A percentile compares a stretch with the other conserved stretches of the same genome.
Conservation (phyloP, 306 rosid genomes). For the Cyamopsis tetragonoloba region DNA sequence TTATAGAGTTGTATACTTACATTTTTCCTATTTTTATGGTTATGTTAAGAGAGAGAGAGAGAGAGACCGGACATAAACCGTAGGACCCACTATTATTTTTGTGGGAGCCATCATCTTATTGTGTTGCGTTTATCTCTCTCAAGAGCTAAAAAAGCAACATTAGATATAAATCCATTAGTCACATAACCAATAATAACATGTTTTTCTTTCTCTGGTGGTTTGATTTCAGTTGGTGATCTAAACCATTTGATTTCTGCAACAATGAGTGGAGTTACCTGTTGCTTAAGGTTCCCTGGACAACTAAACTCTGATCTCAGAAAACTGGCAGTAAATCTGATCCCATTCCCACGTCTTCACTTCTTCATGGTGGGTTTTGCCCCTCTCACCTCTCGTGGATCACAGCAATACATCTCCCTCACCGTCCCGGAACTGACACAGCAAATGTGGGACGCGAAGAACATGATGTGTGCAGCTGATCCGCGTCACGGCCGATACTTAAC, state of each 20-base stretch:
- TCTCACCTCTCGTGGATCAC: slow-evolving; percentile 87
- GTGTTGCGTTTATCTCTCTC: too few relatives aligned
- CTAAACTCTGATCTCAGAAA: slow-evolving; percentile 78
- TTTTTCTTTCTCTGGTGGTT: not conserved
- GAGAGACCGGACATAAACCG: too few relatives aligned
- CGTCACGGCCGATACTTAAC: slow-evolving; percentile 87
- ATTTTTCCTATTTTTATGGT: too few relatives aligned
- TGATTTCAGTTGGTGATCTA: slow-evolving; percentile 73
- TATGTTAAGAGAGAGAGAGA: too few relatives aligned
- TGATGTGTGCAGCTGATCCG: slow-evolving; percentile 96
- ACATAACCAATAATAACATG: not conserved
- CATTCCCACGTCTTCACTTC: slow-evolving; percentile 92
- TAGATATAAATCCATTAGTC: too few relatives aligned
- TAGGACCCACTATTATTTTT: too few relatives aligned
- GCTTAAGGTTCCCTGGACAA: slow-evolving; percentile 92
- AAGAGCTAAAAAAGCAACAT: too few relatives aligned
- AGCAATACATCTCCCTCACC: slow-evolving; percentile 80
- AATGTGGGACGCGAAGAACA: slow-evolving; percentile 93
- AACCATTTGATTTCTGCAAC: slow-evolving; percentile 92
- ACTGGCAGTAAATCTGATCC: slow-evolving; percentile 83
- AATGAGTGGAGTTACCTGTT: slow-evolving; percentile 91
- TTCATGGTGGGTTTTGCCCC: slow-evolving; percentile 95
- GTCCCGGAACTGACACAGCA: slow-evolving; percentile 92
- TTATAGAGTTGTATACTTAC: too few relatives aligned
- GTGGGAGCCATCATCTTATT: too few relatives aligned